These are phyloP conservation scores for Pulicaria dysenterica DNA, from an alignment of 129 eudicot species.

Conservation along the genomic window DNA sequence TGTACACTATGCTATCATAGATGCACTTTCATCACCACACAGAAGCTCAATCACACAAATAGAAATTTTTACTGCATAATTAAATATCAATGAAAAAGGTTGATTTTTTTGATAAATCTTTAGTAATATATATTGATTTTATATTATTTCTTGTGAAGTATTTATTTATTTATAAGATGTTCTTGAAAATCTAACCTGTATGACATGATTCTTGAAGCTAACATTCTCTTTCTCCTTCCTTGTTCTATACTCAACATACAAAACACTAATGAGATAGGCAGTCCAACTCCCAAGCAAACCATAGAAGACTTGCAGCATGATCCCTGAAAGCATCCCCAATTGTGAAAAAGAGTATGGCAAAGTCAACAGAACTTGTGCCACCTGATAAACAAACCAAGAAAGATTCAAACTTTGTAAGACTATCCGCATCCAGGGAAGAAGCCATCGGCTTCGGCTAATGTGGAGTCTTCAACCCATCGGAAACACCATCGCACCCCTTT, in stretches of 20 bases:
- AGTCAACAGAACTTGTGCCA: slow-evolving; percentile 79
- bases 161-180: neutral
- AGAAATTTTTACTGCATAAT: too few relatives aligned
- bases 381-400: slow-evolving; percentile 42
- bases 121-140: too few relatives aligned
- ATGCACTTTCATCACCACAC: too few relatives aligned
- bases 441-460: too few relatives aligned
- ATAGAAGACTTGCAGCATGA: slow-evolving; percentile 63
- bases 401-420: slow-evolving; percentile 26
- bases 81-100: too few relatives aligned
- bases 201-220: slow-evolving; percentile 80
- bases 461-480: too few relatives aligned
- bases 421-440: too few relatives aligned
- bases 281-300: slow-evolving; percentile 81
- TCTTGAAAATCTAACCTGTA: slow-evolving; percentile 54
- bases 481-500: too few relatives aligned
- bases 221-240: slow-evolving; percentile 73
- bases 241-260: slow-evolving; percentile 73
- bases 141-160: neutral
- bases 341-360: slow-evolving; percentile 84
- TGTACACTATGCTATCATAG: too few relatives aligned
- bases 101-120: too few relatives aligned
- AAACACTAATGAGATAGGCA: slow-evolving; percentile 77
- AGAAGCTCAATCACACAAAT: too few relatives aligned
- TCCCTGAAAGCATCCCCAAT: slow-evolving; percentile 76